Evolutionary conservation across 306 rosid genomes (phyloP), one percentile per base, ranked within the genome.

Genomic region (Cercis canadensis): DNA sequence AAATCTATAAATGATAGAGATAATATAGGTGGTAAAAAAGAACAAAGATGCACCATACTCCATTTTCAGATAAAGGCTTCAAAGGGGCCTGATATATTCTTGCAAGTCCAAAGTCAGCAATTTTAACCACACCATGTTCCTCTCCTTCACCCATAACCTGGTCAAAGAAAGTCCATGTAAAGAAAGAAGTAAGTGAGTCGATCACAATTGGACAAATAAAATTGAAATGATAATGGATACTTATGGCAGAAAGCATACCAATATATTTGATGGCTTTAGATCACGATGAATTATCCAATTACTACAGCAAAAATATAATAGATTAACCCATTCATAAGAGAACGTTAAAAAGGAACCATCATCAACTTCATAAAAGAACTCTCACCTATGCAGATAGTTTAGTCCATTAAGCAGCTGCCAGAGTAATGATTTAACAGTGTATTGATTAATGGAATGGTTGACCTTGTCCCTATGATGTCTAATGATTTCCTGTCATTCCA

Each of bases 41-140:
- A 32, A 72, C 7, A 16, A 65, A 49, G 32, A n/a, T 65, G 70
- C 58, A 24, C 6, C 70, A 31, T 65, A 65, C 70, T 47, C 70
- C 70, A 65, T 65, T 65, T 29, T 88, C 93, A 59, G 54, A 82
- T 74, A 93, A 75, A 32, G 97, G 84, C 83, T 86, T 93, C 83
- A 90, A 60, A 56, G 98, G 98, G 60, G 94, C 96, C 78, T 88
- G 98, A 78, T 88, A 93, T 85, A 93, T 84, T 80, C 98, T 90
- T 59, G 98, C 98, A 81, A 93, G 98, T 78, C 98, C 98, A 83
- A 93, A 93, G 86, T 93, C 98, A 36, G 96, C 98, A 79, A 93
- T 86, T 84, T 93, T 93, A 58, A 93, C 86, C 77, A 90, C 81
- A 39, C 98, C 98, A 24, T 82, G 97, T 56, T 93, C 98, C 82